Base-by-base conservation (phyloP, 805 yeast genomes). In the Ogataea wickerhamii region DNA sequence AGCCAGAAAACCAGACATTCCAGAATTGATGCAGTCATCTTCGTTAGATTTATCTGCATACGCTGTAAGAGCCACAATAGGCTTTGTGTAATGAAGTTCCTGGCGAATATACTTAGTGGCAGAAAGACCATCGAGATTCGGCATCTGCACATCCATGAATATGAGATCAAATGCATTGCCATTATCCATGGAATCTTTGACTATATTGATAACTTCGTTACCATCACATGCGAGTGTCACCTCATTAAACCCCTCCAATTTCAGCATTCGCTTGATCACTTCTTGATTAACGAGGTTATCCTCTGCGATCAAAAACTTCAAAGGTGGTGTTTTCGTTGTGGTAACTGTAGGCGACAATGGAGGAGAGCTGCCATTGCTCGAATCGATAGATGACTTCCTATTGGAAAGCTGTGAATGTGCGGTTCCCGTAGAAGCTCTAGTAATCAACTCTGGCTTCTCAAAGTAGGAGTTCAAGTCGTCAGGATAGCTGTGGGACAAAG, bases 71-170 rank as follows among this genome's bases (percentile, higher is more conserved):
- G 97, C 98, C 26, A 91, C 93, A 41, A 93, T 88, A 0, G 97
- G 97, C 5, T 75, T 73, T 1, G 57, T 56, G 53, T 74, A 85
- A 4, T 71, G 65, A 43, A 84, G 59, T 30, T 82, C 80, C 13
- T 68, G 62, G 31, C 96, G 69, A 24, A 91, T 82, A 53, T 74
- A 69, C 44, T 68, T 76, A 0, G 98, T 88, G 0, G 97, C 95
- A 18, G 78, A 68, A 21, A 89, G 64, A 3, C 98, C 98, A 58
- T 91, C 97, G 48, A 88, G 71, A 52, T 78, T 81, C 4, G 98
- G 98, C 98, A 89, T 91, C 62, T 91, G 97, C 36, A 91, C 94
- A 61, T 91, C 98, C 98, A 91, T 91, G 56, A 91, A 86, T 2
- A 93, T 77, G 37, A 91, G 63, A 56, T 87, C 91, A 57, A 71